Evolutionary conservation across 1,284 basidiomycete species (phyloP), one percentile per base, ranked within the genome.

Genomic region (Cryptococcus floricola): DNA sequence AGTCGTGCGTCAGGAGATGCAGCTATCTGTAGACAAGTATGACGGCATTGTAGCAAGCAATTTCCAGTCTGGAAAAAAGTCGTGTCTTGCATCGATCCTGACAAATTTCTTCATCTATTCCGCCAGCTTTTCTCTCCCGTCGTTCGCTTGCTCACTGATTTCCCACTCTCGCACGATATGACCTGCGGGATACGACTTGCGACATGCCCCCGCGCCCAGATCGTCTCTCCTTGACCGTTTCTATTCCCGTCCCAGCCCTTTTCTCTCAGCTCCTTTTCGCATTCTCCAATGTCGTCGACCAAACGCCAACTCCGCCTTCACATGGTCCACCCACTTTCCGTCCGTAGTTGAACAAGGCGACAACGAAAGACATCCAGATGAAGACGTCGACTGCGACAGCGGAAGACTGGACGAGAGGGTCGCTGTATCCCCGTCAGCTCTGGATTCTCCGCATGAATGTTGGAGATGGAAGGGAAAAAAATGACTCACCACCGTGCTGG

Each of bases 341-440:
- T 89, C 88, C 80, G 68, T 96, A 95, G 51, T 85, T 81, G 60
- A 86, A 60, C 54, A 88, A 74, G 4, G 90, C 87, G 45, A 78
- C 66, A 49, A 78, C 68, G 70, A 79, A 85, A 84, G 67, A 69
- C 74, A 75, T 75, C 57, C 62, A 62, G 52, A 94, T 84, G 61
- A 88, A 85, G 18, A 85, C 69, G 19, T 83, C 81, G 18, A 85
- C 85, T 52, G 81, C 81, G 48, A 78, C 76, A 0, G 82, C 80
- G 2, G 83, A 65, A 28, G 54, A 50, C 60, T 75, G 74, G 5
- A 73, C 69, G 16, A 75, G 61, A 13, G 74, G 74, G 48, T 59
- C 57, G 8, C 71, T 69, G 57, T 41, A 46, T 34, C 5, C 6
- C 42, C 45, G 38, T 48, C 47, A 42, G 14, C 9, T n/a, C n/a